Evolutionary conservation across 345 rosid species (phyloP).

Genomic region (Ceriops zippeliana): DNA sequence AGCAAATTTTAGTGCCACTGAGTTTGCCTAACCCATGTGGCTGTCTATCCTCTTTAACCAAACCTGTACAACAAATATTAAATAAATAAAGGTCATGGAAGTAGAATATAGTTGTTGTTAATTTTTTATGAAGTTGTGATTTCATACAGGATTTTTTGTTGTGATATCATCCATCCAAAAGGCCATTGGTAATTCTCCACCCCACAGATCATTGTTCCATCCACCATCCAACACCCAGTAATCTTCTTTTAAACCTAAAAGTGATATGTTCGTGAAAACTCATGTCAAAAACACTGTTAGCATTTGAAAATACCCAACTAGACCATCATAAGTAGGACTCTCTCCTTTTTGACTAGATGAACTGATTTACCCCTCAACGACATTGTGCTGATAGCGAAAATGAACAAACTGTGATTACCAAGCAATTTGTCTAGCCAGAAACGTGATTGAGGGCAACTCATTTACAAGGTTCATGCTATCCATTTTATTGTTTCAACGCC

Average conservation of each 20-base stretch:
- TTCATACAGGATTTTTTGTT: too few species aligned
- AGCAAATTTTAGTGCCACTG: too few species aligned
- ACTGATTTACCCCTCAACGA: not conserved
- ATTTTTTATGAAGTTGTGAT: too few species aligned
- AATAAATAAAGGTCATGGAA: too few species aligned
- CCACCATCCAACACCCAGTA: slow-evolving; percentile 89
- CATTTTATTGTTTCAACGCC: not conserved
- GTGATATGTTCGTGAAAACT: not conserved
- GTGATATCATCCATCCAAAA: too few species aligned
- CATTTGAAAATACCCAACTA: not conserved
- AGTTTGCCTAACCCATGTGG: too few species aligned
- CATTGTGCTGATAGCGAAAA: not conserved
- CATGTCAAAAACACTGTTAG: slow-evolving; percentile 3
- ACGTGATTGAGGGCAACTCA: not conserved
- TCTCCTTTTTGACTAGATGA: too few species aligned
- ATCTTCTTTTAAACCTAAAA: slow-evolving; percentile 52
- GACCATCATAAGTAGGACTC: not conserved
- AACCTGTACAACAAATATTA: too few species aligned
- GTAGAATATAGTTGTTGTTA: too few species aligned
- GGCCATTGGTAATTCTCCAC: too few species aligned
- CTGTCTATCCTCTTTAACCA: too few species aligned
- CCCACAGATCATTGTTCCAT: slow-evolving; percentile 98
- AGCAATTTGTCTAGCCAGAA: not conserved
- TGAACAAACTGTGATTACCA: not conserved
- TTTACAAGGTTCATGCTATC: not conserved